A percentile compares a stretch with the other conserved stretches of the same genome.
Evolutionary conservation across 306 rosid species (phyloP).

Genomic region (Inga leiocalycina): DNA sequence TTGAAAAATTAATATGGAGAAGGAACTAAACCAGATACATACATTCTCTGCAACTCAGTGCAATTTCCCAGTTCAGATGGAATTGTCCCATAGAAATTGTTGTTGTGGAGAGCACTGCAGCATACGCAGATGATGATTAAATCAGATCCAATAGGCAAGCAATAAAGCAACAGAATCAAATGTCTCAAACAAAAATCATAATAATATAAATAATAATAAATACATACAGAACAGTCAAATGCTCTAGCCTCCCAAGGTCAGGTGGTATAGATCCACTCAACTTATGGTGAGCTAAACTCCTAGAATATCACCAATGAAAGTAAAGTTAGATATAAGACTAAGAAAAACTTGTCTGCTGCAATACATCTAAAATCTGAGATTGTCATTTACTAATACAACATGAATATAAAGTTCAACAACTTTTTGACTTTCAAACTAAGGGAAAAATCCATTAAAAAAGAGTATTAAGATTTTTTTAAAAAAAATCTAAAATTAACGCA

Average conservation of each 20-base stretch:
- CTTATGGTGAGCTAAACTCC: slow-evolving; percentile 77
- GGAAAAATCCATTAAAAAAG: background rate
- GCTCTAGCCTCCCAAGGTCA: slow-evolving; percentile 89
- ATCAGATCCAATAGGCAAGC: slow-evolving; percentile 31
- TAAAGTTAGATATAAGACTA: slow-evolving; percentile 36
- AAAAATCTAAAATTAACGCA: slow-evolving; percentile 18
- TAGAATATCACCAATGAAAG: slow-evolving; percentile 48
- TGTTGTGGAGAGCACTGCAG: slow-evolving; percentile 77
- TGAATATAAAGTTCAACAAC: background rate
- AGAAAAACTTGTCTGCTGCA: slow-evolving; percentile 28
- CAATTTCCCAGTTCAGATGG: slow-evolving; percentile 97
- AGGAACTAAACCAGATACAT: slow-evolving; percentile 44
- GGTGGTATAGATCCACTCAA: slow-evolving; percentile 79
- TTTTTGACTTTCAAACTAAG: slow-evolving; percentile 13
- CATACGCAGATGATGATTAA: slow-evolving; percentile 35
- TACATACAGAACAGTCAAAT: slow-evolving; percentile 79
- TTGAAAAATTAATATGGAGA: slow-evolving; percentile 25
- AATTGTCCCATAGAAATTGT: slow-evolving; percentile 82
- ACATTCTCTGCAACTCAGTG: slow-evolving; percentile 75
- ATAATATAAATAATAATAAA: slow-evolving; percentile 8
- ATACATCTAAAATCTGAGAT: slow-evolving; percentile 5
- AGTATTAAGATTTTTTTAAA: background rate
- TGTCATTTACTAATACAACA: background rate
- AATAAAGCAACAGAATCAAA: slow-evolving; percentile 21
- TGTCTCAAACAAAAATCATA: slow-evolving; percentile 6